phyloP scores from a whole-genome alignment of 1,284 basidiomycete genomes.

The Xerocomus amazonicus region DNA sequence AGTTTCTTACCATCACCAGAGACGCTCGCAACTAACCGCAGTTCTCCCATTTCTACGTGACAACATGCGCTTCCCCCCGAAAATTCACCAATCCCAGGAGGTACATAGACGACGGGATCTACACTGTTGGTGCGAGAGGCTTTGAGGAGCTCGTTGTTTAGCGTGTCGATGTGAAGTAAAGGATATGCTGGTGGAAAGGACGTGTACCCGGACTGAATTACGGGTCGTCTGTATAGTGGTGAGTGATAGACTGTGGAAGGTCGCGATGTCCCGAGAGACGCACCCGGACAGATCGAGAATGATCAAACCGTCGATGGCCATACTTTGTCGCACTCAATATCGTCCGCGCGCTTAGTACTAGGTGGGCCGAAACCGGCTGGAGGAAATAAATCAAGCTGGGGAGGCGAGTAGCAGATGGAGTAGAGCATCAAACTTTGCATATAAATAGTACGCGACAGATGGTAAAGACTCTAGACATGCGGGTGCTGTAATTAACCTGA shows the following conservation, averaged over 20 bases:
- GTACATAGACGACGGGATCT: slow-evolving; percentile 70
- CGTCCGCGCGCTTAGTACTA: no score
- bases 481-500: not conserved
- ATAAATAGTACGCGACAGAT: slow-evolving; percentile 4
- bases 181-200: slow-evolving; percentile 76
- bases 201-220: slow-evolving; percentile 90
- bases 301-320: slow-evolving; percentile 89
- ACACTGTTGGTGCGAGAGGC: slow-evolving; percentile 49
- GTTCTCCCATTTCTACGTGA: slow-evolving; percentile 73
- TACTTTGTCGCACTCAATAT: slow-evolving; percentile 24
- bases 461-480: slow-evolving; percentile 9
- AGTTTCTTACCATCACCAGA: slow-evolving; percentile 69
- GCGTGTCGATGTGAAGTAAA: slow-evolving; percentile 81
- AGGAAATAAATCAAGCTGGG: not conserved
- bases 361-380: no score
- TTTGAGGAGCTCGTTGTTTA: slow-evolving; percentile 69
- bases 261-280: slow-evolving; percentile 23
- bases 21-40: slow-evolving; percentile 78
- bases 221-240: slow-evolving; percentile 61
- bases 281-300: slow-evolving; percentile 80
- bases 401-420: not conserved
- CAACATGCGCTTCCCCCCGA: slow-evolving; percentile 66
- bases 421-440: slow-evolving; percentile 7
- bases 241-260: slow-evolving; percentile 6
- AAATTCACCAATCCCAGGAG: slow-evolving; percentile 45